A percentile compares a stretch with the other conserved stretches of the same genome.
Conservation (phyloP, 345 rosid species). For the Schrenkiella parvula region DNA sequence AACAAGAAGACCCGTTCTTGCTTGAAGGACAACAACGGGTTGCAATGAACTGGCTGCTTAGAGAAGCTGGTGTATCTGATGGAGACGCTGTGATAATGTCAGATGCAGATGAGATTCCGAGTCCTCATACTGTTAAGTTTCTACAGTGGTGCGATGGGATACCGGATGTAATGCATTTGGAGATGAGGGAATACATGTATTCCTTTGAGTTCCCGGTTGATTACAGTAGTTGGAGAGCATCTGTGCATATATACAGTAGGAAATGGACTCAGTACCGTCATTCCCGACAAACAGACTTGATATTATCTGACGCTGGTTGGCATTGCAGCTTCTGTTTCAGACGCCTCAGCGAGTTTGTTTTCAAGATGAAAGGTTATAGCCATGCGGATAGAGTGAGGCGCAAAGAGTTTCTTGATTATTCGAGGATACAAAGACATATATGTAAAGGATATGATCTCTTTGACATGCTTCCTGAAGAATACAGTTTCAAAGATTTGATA, state of each 20-base stretch:
- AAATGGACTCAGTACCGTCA: conserved; percentile 63
- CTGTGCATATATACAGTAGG: conserved; percentile 45
- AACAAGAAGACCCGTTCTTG: conserved; percentile 52
- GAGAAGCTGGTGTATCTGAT: conserved; percentile 49
- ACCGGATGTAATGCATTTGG: conserved; percentile 65
- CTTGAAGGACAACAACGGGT: conserved; percentile 59
- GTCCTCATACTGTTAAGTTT: conserved; percentile 69
- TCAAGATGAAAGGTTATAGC: conserved; percentile 92
- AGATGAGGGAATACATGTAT: conserved; percentile 75
- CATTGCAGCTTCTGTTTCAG: conserved; percentile 93
- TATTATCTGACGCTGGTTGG: conserved; percentile 93
- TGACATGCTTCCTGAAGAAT: conserved; percentile 90
- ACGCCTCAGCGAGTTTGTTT: conserved; percentile 53
- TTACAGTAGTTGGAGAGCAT: conserved; percentile 82
- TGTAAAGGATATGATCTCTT: conserved; percentile 74
- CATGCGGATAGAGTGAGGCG: conserved; percentile 79
- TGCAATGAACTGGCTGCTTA: conserved; percentile 65
- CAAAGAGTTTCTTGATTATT: conserved; percentile 42
- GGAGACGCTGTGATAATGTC: conserved; percentile 81
- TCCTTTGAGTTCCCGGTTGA: conserved; percentile 91
- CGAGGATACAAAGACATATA: conserved; percentile 62
- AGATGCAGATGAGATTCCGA: conserved; percentile 83
- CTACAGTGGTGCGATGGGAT: conserved; percentile 83
- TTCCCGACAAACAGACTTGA: conserved; percentile 55
- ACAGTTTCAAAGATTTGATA: conserved; percentile 67